phyloP scores from a whole-genome alignment of 768 basidiomycete species.

The Strobilomyces confusus region DNA sequence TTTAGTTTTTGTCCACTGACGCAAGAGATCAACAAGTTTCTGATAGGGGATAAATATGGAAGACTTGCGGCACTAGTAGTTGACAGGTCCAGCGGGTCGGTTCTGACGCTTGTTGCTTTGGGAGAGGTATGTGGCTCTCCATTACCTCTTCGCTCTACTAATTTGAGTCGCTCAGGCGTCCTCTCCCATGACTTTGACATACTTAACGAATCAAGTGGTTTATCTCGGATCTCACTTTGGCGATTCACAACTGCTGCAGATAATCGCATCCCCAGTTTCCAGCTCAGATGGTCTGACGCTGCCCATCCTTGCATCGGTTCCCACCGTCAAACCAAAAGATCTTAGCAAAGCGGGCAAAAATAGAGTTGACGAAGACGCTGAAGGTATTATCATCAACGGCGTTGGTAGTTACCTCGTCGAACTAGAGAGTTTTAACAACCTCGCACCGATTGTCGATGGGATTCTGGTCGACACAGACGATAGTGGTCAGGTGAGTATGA shows the following conservation, averaged over 20 bases:
- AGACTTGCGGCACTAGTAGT: conserved; percentile 63
- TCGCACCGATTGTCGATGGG: conserved; percentile 83
- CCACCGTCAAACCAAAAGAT: conserved; percentile 35
- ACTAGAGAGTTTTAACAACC: conserved; percentile 64
- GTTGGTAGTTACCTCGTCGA: conserved; percentile 57
- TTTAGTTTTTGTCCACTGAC: conserved; percentile 57
- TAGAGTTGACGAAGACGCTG: conserved; percentile 19
- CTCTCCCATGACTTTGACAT: conserved; percentile 64
- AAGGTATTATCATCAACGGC: conserved; percentile 48
- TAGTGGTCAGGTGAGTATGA: conserved; percentile 56
- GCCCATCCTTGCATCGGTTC: conserved; percentile 47
- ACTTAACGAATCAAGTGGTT: conserved; percentile 63
- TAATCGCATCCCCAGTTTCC: conserved; percentile 45
- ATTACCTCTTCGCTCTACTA: background rate
- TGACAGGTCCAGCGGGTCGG: conserved; percentile 35
- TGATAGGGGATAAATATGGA: conserved; percentile 72
- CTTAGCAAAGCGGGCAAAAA: conserved; percentile 40
- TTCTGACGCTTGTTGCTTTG: conserved; percentile 55
- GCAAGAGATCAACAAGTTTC: conserved; percentile 40
- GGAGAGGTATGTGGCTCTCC: conserved; percentile 55
- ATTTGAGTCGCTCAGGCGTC: conserved; percentile 48
- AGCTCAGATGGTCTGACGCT: conserved; percentile 42
- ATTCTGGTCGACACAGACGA: conserved; percentile 69
- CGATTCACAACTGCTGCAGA: conserved; percentile 71
- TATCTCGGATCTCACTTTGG: conserved; percentile 82